These are phyloP conservation scores for Sclerotinia spermophila DNA, from an alignment of 2,329 filamentous ascomycete species.

Conservation along the genomic window DNA sequence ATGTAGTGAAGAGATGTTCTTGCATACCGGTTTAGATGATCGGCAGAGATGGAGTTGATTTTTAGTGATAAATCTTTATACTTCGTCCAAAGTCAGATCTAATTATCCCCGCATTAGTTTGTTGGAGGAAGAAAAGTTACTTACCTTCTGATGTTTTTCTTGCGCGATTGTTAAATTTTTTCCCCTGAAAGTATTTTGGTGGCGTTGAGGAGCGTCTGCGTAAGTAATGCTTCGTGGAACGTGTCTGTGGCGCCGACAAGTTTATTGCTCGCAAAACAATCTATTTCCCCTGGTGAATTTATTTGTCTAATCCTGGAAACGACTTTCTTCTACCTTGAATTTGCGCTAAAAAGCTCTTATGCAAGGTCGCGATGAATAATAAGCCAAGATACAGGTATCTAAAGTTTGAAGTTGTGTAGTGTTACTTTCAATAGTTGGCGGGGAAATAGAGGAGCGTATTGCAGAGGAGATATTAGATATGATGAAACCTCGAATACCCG, in stretches of 20 bases:
- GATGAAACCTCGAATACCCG: not conserved
- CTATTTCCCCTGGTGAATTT: not conserved
- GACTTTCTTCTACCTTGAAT: not conserved
- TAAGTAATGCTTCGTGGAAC: no score
- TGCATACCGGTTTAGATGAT: not conserved
- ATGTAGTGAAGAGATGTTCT: not conserved
- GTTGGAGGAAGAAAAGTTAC: not conserved
- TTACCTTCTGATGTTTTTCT: not conserved
- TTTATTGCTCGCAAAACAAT: no score
- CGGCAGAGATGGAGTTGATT: not conserved
- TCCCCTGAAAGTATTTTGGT: no score
- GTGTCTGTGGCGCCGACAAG: no score
- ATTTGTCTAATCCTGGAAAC: no score
- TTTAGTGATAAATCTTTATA: not conserved
- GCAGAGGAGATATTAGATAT: not conserved
- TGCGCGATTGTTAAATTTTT: not conserved
- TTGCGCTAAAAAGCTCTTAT: not conserved
- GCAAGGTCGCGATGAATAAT: not conserved
- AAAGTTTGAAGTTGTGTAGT: not conserved
- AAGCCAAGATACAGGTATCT: not conserved
- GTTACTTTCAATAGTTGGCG: not conserved
- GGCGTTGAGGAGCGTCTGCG: no score
- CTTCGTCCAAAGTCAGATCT: not conserved
- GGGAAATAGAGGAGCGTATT: not conserved
- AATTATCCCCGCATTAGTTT: not conserved